These are phyloP conservation scores for Trichoderma afroharzianum DNA, from an alignment of 2,329 filamentous ascomycete genomes.

Conservation along the genomic window DNA sequence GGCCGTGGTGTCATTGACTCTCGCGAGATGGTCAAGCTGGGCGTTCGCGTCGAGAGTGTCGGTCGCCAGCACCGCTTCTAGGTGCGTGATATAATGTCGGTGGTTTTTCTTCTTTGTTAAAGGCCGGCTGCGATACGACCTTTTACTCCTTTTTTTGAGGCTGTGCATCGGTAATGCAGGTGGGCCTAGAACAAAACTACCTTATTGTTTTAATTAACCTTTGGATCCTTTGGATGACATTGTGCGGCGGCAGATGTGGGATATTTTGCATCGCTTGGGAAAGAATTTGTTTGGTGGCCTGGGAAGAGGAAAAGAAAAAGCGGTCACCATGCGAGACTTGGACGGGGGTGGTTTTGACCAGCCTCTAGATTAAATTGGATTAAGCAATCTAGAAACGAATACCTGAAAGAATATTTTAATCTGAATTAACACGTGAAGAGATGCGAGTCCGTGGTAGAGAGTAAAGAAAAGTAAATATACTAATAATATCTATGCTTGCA, in stretches of 20 bases:
- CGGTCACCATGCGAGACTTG: background rate
- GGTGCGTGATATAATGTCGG: background rate
- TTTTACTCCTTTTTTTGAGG: constrained; percentile 13
- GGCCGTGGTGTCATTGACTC: constrained; percentile 53
- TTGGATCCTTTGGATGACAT: constrained; percentile 24
- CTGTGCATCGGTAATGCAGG: constrained; percentile 15
- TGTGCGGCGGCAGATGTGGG: constrained; percentile 26
- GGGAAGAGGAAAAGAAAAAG: background rate
- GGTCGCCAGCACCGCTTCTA: constrained; percentile 46
- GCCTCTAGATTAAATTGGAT: constrained; percentile 7
- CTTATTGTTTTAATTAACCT: constrained; percentile 30
- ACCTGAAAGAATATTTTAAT: background rate
- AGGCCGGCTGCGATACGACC: constrained; percentile 17
- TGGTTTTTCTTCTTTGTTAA: background rate
- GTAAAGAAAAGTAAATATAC: background rate
- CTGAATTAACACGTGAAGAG: background rate
- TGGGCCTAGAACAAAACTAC: constrained; percentile 9
- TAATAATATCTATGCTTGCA: background rate
- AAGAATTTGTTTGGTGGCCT: constrained; percentile 8
- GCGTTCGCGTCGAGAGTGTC: constrained; percentile 50
- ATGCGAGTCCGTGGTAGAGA: background rate
- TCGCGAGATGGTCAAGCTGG: constrained; percentile 46
- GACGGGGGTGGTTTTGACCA: background rate
- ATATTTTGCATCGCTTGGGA: constrained; percentile 19
- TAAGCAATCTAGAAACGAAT: constrained; percentile 4